A percentile compares a stretch with the other conserved stretches of the same genome.
Evolutionary conservation across 768 basidiomycete genomes (phyloP).

Genomic region (Hypholoma sublateritium): DNA sequence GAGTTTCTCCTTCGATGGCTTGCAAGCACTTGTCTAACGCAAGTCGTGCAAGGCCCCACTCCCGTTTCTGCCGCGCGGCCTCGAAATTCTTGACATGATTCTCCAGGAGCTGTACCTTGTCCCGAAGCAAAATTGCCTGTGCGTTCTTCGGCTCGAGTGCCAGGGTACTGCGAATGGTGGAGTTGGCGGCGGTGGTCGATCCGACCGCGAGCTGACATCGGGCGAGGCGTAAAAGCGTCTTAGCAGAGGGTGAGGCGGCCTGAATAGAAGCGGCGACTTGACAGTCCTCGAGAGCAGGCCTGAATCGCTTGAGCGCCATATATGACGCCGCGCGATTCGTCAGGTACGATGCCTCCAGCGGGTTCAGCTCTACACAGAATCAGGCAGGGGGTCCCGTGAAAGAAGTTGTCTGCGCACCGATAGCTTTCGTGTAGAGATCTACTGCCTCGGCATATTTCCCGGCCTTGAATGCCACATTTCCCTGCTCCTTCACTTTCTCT

Average conservation of each 20-base stretch:
- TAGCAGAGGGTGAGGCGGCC: constrained; percentile 56
- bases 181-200: constrained; percentile 61
- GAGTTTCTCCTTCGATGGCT: constrained; percentile 72
- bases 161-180: constrained; percentile 62
- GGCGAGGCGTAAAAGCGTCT: constrained; percentile 81
- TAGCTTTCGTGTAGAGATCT: constrained; percentile 73
- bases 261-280: constrained; percentile 72
- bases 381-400: background rate
- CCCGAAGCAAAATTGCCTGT: constrained; percentile 58
- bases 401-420: constrained; percentile 40
- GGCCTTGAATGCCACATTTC: constrained; percentile 74
- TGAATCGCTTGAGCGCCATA: constrained; percentile 80
- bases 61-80: constrained; percentile 51
- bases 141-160: constrained; percentile 62
- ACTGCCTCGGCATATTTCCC: constrained; percentile 67
- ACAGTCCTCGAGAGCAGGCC: constrained; percentile 74
- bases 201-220: constrained; percentile 85
- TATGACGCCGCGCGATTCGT: constrained; percentile 87
- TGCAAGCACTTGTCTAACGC: constrained; percentile 78
- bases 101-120: constrained; percentile 61
- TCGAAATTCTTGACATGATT: constrained; percentile 66
- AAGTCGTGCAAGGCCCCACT: constrained; percentile 79
- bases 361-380: constrained; percentile 47
- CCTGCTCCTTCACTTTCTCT: constrained; percentile 69
- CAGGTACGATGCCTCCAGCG: constrained; percentile 70